These are phyloP conservation scores for Suillus clintonianus DNA, from an alignment of 768 basidiomycete species.

Conservation along the genomic window DNA sequence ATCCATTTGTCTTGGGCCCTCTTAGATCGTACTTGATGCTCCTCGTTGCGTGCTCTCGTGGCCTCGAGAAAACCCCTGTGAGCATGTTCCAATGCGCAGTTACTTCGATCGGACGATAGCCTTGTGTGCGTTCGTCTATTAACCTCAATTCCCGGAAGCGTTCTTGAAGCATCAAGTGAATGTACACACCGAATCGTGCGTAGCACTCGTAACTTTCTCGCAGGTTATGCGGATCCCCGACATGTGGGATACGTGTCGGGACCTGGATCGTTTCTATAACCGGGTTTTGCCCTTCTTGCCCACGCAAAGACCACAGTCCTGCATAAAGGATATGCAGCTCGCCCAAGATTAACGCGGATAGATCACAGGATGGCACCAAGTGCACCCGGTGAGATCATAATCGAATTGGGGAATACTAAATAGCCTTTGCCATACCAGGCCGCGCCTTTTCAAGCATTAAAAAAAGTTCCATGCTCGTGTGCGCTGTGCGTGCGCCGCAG, in stretches of 20 bases:
- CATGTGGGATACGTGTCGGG: not conserved
- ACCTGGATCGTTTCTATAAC: not conserved
- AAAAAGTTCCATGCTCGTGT: conserved; percentile 24
- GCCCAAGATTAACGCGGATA: conserved; percentile 11
- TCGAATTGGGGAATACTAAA: conserved; percentile 17
- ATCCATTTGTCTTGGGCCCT: not conserved
- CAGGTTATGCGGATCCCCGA: not conserved
- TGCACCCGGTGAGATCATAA: conserved; percentile 6
- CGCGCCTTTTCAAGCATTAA: conserved; percentile 25
- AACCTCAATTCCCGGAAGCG: not conserved
- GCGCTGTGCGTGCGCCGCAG: conserved; percentile 12
- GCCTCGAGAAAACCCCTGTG: not conserved
- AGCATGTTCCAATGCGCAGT: not conserved
- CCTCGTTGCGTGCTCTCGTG: not conserved
- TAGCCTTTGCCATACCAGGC: conserved; percentile 14
- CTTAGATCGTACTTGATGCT: not conserved
- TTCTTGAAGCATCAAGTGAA: not conserved
- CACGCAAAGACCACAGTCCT: not conserved
- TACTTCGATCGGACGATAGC: not conserved
- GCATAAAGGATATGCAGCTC: not conserved
- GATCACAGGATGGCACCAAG: conserved; percentile 1
- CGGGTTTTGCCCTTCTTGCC: not conserved
- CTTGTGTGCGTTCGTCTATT: not conserved
- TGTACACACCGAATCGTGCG: not conserved
- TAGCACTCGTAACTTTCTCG: not conserved